These are phyloP conservation scores for Pseudozyma tsukubaensis DNA, from an alignment of 1,284 basidiomycete species.

Conservation along the genomic window DNA sequence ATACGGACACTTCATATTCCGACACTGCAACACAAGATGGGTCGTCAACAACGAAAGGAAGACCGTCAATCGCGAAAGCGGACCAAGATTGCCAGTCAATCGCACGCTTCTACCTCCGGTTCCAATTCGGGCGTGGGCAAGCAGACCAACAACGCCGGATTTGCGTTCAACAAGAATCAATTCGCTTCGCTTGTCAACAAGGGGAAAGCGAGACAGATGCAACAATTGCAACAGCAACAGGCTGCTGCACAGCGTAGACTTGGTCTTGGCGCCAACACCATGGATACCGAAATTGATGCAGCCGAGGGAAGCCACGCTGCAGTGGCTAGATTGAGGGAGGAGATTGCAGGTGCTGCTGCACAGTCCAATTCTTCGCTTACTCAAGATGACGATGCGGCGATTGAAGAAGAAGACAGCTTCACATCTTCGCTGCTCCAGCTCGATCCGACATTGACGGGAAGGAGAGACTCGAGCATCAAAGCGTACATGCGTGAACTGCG, in stretches of 20 bases:
- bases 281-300: constrained; percentile 14
- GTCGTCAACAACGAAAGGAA: constrained; percentile 35
- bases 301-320: constrained; percentile 14
- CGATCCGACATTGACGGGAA: constrained; percentile 43
- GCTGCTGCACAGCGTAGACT: constrained; percentile 10
- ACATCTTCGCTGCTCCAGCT: constrained; percentile 6
- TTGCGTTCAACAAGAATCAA: constrained; percentile 46
- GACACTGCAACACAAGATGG: constrained; percentile 13
- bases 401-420: constrained; percentile 2
- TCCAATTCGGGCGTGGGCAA: constrained; percentile 22
- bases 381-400: not conserved
- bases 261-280: not conserved
- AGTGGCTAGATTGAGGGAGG: constrained; percentile 18
- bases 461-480: constrained; percentile 66
- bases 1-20: not conserved
- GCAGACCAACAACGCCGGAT: constrained; percentile 36
- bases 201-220: constrained; percentile 35
- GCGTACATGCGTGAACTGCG: constrained; percentile 74
- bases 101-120: constrained; percentile 16
- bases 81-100: constrained; percentile 37
- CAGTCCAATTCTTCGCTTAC: constrained; percentile 16
- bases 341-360: constrained; percentile 32
- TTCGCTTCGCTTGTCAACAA: constrained; percentile 43
- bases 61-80: constrained; percentile 43
- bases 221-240: constrained; percentile 33